Percentiles rank a stretch among this genome's conserved stretches.
Conservation (phyloP, 805 yeast genomes). For the Candida patagonica region DNA sequence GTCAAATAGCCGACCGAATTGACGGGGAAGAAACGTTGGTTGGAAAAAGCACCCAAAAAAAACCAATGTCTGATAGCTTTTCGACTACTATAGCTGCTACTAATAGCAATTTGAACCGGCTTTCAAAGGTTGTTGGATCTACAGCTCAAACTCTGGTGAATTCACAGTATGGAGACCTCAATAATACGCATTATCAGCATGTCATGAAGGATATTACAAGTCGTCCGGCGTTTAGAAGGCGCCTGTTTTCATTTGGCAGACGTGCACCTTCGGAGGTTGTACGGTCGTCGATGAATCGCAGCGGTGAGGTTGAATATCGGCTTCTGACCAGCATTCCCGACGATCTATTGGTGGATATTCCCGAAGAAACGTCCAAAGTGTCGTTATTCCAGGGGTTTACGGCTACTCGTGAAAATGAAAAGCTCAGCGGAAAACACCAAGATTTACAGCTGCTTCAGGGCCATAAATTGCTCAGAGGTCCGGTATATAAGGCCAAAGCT, state of each 20-base stretch:
- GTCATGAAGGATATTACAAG: constrained; percentile 38
- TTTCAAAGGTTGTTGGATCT: constrained; percentile 31
- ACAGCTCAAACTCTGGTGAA: constrained; percentile 28
- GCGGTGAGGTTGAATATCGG: constrained; percentile 35
- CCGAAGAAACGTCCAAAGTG: constrained; percentile 30
- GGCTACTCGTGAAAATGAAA: constrained; percentile 32
- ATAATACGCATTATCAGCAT: constrained; percentile 32
- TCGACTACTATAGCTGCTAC: constrained; percentile 32
- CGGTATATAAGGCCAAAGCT: too few relatives aligned
- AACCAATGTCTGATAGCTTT: constrained; percentile 21
- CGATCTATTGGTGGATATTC: constrained; percentile 48
- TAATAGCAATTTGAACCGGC: constrained; percentile 28
- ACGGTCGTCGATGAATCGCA: constrained; percentile 20
- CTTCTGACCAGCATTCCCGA: constrained; percentile 50
- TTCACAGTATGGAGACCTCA: constrained; percentile 29
- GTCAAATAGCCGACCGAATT: too few relatives aligned
- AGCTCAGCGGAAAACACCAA: too few relatives aligned
- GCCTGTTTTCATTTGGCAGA: constrained; percentile 26
- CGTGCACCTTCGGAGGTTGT: constrained; percentile 29
- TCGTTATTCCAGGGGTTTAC: constrained; percentile 64
- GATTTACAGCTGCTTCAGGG: too few relatives aligned
- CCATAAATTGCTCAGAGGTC: too few relatives aligned
- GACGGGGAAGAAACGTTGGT: too few relatives aligned
- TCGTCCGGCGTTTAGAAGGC: constrained; percentile 33
- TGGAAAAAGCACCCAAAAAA: neutral